Conservation (phyloP, 2,329 filamentous ascomycete genomes). For the Scytalidium lignicola region DNA sequence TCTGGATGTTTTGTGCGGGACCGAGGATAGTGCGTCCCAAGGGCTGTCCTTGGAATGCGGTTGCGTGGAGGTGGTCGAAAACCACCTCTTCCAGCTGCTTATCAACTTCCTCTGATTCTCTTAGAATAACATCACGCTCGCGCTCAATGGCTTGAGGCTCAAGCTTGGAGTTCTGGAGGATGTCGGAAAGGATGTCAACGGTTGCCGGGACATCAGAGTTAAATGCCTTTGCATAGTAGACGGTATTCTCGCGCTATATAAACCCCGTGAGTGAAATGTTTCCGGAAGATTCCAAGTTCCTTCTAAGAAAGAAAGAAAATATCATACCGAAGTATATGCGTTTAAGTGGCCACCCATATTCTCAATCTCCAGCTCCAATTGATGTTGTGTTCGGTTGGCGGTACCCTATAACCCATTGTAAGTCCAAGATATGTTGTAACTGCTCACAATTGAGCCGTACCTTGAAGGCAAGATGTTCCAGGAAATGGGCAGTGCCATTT, state of each 20-base stretch:
- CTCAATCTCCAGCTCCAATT: slow-evolving; percentile 98
- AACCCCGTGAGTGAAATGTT: slow-evolving; percentile 14
- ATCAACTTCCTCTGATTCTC: slow-evolving; percentile 99
- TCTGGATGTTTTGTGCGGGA: slow-evolving; percentile 96
- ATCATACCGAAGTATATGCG: slow-evolving; percentile 93
- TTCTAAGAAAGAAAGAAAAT: neutral
- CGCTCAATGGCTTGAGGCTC: slow-evolving; percentile 90
- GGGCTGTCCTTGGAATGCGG: slow-evolving; percentile 93
- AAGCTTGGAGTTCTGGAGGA: slow-evolving; percentile 98
- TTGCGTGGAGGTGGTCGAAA: slow-evolving; percentile 97
- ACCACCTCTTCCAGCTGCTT: slow-evolving; percentile 99
- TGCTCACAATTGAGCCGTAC: slow-evolving; percentile 41
- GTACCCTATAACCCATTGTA: slow-evolving; percentile 61
- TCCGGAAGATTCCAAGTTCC: slow-evolving; percentile 22
- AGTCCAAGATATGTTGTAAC: slow-evolving; percentile 11
- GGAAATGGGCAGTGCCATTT: slow-evolving; percentile 98
- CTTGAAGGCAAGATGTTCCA: slow-evolving; percentile 99
- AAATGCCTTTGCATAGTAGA: slow-evolving; percentile 99
- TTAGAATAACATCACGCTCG: slow-evolving; percentile 96
- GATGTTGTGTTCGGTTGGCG: slow-evolving; percentile 87
- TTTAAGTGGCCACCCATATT: slow-evolving; percentile 99
- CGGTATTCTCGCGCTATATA: slow-evolving; percentile 88
- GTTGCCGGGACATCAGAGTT: slow-evolving; percentile 95
- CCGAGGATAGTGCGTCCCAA: slow-evolving; percentile 97
- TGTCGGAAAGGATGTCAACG: slow-evolving; percentile 98